Conservation (phyloP, 148 eudicot species). For the Chenopodium album region DNA sequence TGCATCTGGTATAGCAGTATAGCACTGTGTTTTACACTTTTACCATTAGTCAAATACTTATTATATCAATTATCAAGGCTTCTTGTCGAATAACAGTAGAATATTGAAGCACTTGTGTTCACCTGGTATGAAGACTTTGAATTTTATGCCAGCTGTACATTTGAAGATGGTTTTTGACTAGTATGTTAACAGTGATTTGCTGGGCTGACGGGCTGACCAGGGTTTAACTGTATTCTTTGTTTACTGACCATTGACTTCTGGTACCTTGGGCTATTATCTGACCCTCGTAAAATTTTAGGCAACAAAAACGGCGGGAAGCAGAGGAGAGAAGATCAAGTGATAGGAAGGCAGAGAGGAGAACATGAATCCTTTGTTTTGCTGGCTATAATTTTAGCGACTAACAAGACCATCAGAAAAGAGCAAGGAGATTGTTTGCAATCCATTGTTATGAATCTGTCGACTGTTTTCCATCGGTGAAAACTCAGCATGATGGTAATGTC, state of each 20-base stretch:
- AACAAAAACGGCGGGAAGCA: constrained; percentile 81
- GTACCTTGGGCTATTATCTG: background rate
- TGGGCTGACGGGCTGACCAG: background rate
- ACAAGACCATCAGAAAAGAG: background rate
- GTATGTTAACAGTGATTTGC: background rate
- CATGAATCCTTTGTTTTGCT: constrained; percentile 26
- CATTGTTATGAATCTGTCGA: background rate
- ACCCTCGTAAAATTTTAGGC: constrained; percentile 41
- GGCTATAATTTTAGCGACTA: background rate
- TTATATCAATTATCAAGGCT: background rate
- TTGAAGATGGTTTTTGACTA: background rate
- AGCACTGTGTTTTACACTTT: no score
- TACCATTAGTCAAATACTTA: background rate
- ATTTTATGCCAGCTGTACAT: background rate
- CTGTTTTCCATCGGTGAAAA: background rate
- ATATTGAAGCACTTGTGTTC: background rate
- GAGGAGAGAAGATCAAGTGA: constrained; percentile 76
- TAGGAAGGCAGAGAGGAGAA: constrained; percentile 57
- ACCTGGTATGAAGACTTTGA: background rate
- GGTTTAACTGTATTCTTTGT: background rate
- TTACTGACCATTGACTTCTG: background rate
- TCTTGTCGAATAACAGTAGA: background rate
- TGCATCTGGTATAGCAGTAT: no score
- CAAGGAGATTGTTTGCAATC: background rate
- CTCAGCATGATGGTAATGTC: background rate